Evolutionary conservation across 768 basidiomycete genomes (phyloP).

Genomic region (Podaxis mareebaensis): DNA sequence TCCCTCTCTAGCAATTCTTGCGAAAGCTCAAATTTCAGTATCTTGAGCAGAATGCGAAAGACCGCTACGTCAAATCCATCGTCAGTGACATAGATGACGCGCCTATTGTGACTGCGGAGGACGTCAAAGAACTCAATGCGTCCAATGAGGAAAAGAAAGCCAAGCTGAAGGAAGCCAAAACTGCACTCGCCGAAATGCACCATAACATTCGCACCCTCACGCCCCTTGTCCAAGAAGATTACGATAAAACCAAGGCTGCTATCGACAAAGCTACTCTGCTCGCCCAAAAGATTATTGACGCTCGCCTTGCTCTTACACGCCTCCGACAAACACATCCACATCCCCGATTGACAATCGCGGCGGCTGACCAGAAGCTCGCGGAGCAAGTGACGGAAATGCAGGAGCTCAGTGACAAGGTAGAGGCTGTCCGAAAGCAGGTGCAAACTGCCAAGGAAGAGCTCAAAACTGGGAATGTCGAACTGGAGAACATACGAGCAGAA

Average conservation of each 20-base stretch:
- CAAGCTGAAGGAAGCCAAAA: conserved; percentile 64
- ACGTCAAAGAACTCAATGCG: conserved; percentile 64
- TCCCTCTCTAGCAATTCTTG: conserved; percentile 56
- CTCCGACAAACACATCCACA: conserved; percentile 80
- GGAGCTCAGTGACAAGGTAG: conserved; percentile 64
- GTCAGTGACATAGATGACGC: conserved; percentile 85
- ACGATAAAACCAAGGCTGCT: conserved; percentile 51
- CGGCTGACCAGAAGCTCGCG: conserved; percentile 73
- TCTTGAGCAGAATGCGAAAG: conserved; percentile 88
- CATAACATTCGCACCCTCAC: conserved; percentile 62
- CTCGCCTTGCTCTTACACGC: conserved; percentile 75
- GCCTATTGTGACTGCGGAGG: conserved; percentile 75
- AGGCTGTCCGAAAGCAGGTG: conserved; percentile 49
- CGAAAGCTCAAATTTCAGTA: conserved; percentile 88
- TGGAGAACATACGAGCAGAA: conserved; percentile 61
- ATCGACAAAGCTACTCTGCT: conserved; percentile 58
- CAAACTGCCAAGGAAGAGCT: conserved; percentile 59
- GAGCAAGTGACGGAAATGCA: conserved; percentile 83
- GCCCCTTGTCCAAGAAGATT: conserved; percentile 72
- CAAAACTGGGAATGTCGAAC: conserved; percentile 53
- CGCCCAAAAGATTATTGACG: conserved; percentile 79
- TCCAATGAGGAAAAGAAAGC: conserved; percentile 74
- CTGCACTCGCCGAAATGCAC: conserved; percentile 58
- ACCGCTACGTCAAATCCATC: conserved; percentile 84
- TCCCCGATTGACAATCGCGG: conserved; percentile 74